Evolutionary conservation across 2,329 filamentous ascomycete genomes (phyloP).

Genomic region (Knufia fluminis): DNA sequence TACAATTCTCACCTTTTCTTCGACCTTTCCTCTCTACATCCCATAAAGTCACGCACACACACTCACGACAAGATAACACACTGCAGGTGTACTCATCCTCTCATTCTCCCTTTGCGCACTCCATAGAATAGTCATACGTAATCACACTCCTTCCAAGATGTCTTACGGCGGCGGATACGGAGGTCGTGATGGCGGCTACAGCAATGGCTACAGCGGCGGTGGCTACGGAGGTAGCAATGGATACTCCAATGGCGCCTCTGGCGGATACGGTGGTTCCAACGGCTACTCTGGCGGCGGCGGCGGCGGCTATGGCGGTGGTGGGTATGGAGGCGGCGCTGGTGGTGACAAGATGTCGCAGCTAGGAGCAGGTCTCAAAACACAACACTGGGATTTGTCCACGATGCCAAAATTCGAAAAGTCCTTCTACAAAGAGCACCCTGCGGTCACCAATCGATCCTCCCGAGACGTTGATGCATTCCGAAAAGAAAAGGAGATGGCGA

Average conservation of each 20-base stretch:
- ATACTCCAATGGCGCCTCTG: constrained; percentile 41
- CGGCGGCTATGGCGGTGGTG: constrained; percentile 16
- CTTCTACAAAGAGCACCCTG: constrained; percentile 93
- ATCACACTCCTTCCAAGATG: constrained; percentile 43
- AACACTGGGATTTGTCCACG: constrained; percentile 70
- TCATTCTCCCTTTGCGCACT: constrained; percentile 7
- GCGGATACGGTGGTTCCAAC: constrained; percentile 39
- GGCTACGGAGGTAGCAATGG: constrained; percentile 30
- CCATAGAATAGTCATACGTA: constrained; percentile 5
- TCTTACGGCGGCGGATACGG: constrained; percentile 54
- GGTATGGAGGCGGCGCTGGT: constrained; percentile 50
- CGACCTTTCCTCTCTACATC: constrained; percentile 5
- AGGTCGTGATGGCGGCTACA: constrained; percentile 45
- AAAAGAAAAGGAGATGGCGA: constrained; percentile 70
- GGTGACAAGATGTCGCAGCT: constrained; percentile 93
- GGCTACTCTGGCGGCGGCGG: constrained; percentile 43
- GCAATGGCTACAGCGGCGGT: constrained; percentile 24
- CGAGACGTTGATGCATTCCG: constrained; percentile 85
- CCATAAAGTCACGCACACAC: background rate
- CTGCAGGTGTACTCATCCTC: background rate
- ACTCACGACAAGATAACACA: background rate
- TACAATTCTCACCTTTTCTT: constrained; percentile 11
- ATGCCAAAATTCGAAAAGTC: constrained; percentile 98
- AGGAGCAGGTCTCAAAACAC: constrained; percentile 76
- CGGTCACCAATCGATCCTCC: constrained; percentile 62